Conservation (phyloP, 2,329 filamentous ascomycete species). For the Botryotinia calthae region DNA sequence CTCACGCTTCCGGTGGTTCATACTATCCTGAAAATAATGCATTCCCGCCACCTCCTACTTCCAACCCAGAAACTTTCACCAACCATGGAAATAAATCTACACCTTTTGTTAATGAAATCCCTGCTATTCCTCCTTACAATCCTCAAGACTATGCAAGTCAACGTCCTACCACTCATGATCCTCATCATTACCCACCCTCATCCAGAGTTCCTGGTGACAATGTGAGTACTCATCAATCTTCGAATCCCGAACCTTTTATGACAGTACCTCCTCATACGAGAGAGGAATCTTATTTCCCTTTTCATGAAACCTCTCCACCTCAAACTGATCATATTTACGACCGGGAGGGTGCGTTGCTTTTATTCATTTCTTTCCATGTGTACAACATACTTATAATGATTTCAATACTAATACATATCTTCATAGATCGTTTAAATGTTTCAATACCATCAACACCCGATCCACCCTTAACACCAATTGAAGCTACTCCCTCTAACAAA, state of each 20-base stretch:
- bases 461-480: neutral
- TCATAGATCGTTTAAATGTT: slow-evolving; percentile 14
- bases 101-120: slow-evolving; percentile 28
- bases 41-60: slow-evolving; percentile 32
- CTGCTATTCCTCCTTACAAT: slow-evolving; percentile 37
- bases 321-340: slow-evolving; percentile 30
- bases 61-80: slow-evolving; percentile 19
- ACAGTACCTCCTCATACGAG: slow-evolving; percentile 21
- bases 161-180: slow-evolving; percentile 26
- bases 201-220: slow-evolving; percentile 34
- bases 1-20: slow-evolving; percentile 38
- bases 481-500: slow-evolving; percentile 26
- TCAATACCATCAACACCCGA: neutral
- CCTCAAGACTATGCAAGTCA: slow-evolving; percentile 36
- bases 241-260: slow-evolving; percentile 23
- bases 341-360: slow-evolving; percentile 26
- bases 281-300: slow-evolving; percentile 30
- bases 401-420: neutral
- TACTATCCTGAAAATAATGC: slow-evolving; percentile 34
- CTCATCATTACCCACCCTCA: slow-evolving; percentile 30
- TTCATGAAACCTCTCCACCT: slow-evolving; percentile 32
- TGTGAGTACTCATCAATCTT: slow-evolving; percentile 38
- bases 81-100: slow-evolving; percentile 32
- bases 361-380: slow-evolving; percentile 16
- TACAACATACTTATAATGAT: neutral